A percentile compares a stretch with the other conserved stretches of the same genome.
These are phyloP conservation scores for Talaromyces thailandensis DNA, from an alignment of 495 filamentous ascomycete species.

Conservation along the genomic window DNA sequence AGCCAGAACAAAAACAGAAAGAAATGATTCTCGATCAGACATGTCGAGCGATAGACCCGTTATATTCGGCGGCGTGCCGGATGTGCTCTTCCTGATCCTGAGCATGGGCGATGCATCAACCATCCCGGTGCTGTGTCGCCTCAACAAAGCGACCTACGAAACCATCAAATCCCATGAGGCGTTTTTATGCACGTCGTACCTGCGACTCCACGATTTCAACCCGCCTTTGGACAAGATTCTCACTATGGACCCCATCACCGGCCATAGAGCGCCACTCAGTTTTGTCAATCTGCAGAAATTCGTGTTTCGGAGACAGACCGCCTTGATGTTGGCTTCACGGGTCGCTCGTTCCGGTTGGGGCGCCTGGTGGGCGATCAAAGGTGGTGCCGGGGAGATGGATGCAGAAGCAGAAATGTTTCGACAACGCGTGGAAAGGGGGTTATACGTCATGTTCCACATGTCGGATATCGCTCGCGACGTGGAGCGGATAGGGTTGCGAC, in stretches of 20 bases:
- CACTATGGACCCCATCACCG: conserved; percentile 15
- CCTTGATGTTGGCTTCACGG: conserved; percentile 12
- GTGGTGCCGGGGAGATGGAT: conserved; percentile 19
- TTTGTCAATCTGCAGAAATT: conserved; percentile 17
- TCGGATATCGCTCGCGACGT: conserved; percentile 17
- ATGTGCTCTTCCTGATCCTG: conserved; percentile 25
- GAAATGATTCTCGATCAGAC: neutral
- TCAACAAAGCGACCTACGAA: conserved; percentile 20
- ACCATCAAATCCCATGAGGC: conserved; percentile 19
- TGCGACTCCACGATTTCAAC: conserved; percentile 14
- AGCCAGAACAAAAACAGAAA: neutral
- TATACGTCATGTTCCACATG: conserved; percentile 24
- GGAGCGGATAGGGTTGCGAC: conserved; percentile 9
- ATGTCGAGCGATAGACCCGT: conserved; percentile 4
- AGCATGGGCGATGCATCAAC: conserved; percentile 15
- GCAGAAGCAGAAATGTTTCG: conserved; percentile 19
- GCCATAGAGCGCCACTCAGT: conserved; percentile 12
- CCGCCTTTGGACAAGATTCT: conserved; percentile 16
- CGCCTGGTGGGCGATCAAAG: conserved; percentile 14
- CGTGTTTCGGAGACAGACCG: conserved; percentile 15
- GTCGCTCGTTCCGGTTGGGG: conserved; percentile 22
- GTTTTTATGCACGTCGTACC: conserved; percentile 19
- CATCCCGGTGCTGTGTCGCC: conserved; percentile 14
- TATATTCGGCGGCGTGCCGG: conserved; percentile 18
- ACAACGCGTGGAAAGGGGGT: conserved; percentile 17